Base-by-base conservation (phyloP, 1,139 yeast genomes). In the Suhomyces wounanorum region DNA sequence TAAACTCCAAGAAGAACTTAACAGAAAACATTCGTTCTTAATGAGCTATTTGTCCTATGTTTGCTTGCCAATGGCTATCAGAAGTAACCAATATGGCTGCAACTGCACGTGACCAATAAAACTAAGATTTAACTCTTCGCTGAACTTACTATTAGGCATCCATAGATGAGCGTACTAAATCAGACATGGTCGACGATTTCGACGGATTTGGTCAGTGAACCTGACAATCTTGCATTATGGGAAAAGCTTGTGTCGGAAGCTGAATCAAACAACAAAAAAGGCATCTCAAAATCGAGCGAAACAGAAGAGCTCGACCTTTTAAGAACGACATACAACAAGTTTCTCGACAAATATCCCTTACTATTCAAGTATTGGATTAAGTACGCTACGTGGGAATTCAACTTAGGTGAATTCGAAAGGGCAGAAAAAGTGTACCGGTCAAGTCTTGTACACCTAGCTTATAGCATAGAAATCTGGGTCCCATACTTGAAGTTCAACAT, bases 291-390 rank as follows among this genome's bases (percentile, higher is more conserved):
- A 58, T 62, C 72, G 3, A 75, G 87, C 4, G 63, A 79, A 2
- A 52, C 58, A 1, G 62, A 66, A 9, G 75, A 77, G 33, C 57
- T 79, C 11, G 67, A 70, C 17, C 60, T 77, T n/a, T 67, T 84
- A 47, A 66, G 84, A 44, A 59, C 70, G 2, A 71, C 87, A 0
- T 89, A 83, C 61, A 78, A 78, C 46, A 75, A 81, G 23, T 69
- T 92, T 48, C 72, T 94, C 13, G 69, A 68, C 1, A 76, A 79
- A 50, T 91, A 78, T 65, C 98, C 98, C 0, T 70, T 78, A 36
- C 67, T 87, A 37, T 89, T 85, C 60, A 89, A 88, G 44, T 89
- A 88, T 65, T 89, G 97, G 94, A 76, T 86, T 43, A 81, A 83
- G 55, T 89, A 79, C 64, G 96, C 97, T 0, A 71, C 77, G 23